Evolutionary conservation across 192 early-diverging fungal genomes (phyloP).

Genomic region (Oehlia diaphana): DNA sequence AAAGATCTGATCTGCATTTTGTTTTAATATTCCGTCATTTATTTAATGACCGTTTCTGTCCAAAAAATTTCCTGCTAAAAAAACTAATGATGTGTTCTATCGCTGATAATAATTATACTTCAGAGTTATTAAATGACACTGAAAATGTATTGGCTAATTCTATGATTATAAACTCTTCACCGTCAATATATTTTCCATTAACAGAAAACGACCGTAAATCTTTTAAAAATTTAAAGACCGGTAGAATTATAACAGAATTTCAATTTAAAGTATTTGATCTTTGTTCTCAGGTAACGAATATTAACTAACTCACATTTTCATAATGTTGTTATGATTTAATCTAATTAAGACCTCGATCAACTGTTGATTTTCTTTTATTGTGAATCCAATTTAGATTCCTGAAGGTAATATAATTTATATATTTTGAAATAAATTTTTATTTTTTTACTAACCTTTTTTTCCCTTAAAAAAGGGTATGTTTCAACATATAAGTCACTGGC

Average conservation of each 20-base stretch:
- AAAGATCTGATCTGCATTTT: too few species aligned
- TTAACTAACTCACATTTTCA: background rate
- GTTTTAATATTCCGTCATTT: too few species aligned
- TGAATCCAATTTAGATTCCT: background rate
- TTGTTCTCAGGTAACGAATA: conserved; percentile 3
- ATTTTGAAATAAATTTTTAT: background rate
- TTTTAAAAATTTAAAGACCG: conserved; percentile 11
- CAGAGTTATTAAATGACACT: too few species aligned
- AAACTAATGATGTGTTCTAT: too few species aligned
- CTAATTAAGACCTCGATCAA: background rate
- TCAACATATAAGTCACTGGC: conserved; percentile 22
- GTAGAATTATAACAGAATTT: conserved; percentile 8
- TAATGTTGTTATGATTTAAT: background rate
- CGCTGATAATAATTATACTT: too few species aligned
- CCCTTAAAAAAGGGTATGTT: conserved; percentile 8
- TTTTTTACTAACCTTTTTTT: background rate
- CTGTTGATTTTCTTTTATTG: background rate
- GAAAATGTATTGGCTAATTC: too few species aligned
- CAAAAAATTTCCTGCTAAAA: too few species aligned
- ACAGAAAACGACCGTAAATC: background rate
- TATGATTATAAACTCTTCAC: background rate
- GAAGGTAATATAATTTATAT: background rate
- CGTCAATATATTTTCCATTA: background rate
- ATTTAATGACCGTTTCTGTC: too few species aligned
- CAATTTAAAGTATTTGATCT: conserved; percentile 24